Conservation (phyloP, 768 basidiomycete species). For the Harrya chromipes region DNA sequence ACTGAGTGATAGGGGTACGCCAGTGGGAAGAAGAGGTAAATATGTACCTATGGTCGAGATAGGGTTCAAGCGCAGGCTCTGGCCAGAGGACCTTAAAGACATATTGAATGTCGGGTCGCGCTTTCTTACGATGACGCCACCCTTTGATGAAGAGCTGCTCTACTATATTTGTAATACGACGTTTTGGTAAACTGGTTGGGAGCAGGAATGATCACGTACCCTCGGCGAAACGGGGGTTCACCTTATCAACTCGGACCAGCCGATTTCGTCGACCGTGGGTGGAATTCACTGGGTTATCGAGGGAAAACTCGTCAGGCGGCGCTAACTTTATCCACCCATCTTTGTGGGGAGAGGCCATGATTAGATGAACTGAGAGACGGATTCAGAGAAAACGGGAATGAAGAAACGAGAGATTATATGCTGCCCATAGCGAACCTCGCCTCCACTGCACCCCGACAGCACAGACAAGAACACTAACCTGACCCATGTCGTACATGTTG, state of each 20-base stretch:
- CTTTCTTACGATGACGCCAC: slow-evolving; percentile 56
- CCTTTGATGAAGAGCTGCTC: slow-evolving; percentile 48
- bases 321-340: slow-evolving; percentile 29
- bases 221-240: slow-evolving; percentile 36
- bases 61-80: slow-evolving; percentile 42
- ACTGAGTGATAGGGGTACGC: slow-evolving; percentile 8
- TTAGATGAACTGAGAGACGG: slow-evolving; percentile 3
- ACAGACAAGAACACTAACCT: slow-evolving; percentile 7
- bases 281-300: slow-evolving; percentile 42
- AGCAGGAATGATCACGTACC: slow-evolving; percentile 32
- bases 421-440: slow-evolving; percentile 20
- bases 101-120: slow-evolving; percentile 44
- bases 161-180: slow-evolving; percentile 33
- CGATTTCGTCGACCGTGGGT: slow-evolving; percentile 39
- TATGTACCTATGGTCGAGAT: slow-evolving; percentile 44
- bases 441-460: slow-evolving; percentile 18
- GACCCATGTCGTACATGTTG: slow-evolving; percentile 12
- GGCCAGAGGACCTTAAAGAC: slow-evolving; percentile 52
- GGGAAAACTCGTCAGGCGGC: slow-evolving; percentile 32
- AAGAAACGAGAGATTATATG: slow-evolving; percentile 20
- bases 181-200: background rate
- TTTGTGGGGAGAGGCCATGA: slow-evolving; percentile 18
- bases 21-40: slow-evolving; percentile 19
- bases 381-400: background rate
- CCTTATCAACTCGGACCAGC: slow-evolving; percentile 38